These are phyloP conservation scores for Alternaria atra DNA, from an alignment of 2,329 filamentous ascomycete genomes.

Conservation along the genomic window DNA sequence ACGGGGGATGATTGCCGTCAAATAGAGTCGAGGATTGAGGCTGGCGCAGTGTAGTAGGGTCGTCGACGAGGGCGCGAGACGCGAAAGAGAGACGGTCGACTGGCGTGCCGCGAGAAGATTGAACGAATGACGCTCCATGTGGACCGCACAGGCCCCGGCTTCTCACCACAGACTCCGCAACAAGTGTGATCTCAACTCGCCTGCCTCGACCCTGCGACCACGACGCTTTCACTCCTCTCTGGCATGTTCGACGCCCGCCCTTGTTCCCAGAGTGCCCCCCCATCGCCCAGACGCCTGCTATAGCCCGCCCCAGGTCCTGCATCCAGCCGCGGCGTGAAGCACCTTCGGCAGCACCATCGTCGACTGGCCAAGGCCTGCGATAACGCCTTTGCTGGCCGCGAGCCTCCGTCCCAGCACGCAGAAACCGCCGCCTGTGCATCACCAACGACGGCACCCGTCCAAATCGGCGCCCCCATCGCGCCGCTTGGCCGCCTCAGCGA, in stretches of 20 bases:
- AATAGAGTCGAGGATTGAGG: background rate
- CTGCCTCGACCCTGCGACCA: slow-evolving; percentile 21
- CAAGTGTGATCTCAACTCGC: slow-evolving; percentile 29
- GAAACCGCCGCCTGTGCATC: slow-evolving; percentile 20
- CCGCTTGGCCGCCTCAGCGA: slow-evolving; percentile 23
- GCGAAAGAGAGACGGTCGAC: slow-evolving; percentile 20
- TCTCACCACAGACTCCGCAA: slow-evolving; percentile 29
- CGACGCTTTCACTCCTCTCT: slow-evolving; percentile 12
- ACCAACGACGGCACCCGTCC: slow-evolving; percentile 17
- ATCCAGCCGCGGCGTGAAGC: slow-evolving; percentile 34
- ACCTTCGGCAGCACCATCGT: slow-evolving; percentile 32
- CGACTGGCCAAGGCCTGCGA: slow-evolving; percentile 33
- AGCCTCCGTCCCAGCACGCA: slow-evolving; percentile 25
- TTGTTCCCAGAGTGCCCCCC: slow-evolving; percentile 29
- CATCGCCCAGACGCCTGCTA: slow-evolving; percentile 7
- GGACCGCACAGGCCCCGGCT: slow-evolving; percentile 22
- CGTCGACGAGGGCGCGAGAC: slow-evolving; percentile 12
- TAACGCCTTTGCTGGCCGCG: slow-evolving; percentile 32
- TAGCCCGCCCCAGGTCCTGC: slow-evolving; percentile 22
- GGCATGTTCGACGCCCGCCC: slow-evolving; percentile 29
- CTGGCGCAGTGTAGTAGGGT: background rate
- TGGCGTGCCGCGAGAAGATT: slow-evolving; percentile 17
- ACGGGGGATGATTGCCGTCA: slow-evolving; percentile 5
- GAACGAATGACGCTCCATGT: slow-evolving; percentile 20
- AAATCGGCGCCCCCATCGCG: slow-evolving; percentile 16